These are phyloP conservation scores for Xylaria arbuscula DNA, from an alignment of 2,329 filamentous ascomycete genomes.

Conservation along the genomic window DNA sequence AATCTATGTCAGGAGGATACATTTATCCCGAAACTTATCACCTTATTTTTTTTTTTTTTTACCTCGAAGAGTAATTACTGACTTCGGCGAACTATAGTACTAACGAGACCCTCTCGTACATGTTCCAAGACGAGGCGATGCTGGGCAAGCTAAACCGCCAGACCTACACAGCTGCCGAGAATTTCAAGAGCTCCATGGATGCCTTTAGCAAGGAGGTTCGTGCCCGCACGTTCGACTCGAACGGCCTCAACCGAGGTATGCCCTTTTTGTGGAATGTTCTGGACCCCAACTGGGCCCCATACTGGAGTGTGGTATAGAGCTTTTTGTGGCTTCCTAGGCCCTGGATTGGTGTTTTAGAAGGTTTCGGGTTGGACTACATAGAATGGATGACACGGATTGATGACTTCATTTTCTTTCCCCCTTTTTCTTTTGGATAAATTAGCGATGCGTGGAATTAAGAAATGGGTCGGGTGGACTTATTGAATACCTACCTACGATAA, in stretches of 20 bases:
- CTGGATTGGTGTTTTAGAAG: not conserved
- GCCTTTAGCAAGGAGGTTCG: slow-evolving; percentile 53
- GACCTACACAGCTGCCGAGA: slow-evolving; percentile 50
- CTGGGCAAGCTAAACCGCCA: slow-evolving; percentile 49
- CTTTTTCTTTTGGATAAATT: not conserved
- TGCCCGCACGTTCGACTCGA: slow-evolving; percentile 54
- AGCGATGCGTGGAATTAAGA: not conserved
- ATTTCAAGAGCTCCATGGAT: slow-evolving; percentile 54
- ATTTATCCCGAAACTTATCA: too few relatives aligned
- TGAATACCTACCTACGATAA: not conserved
- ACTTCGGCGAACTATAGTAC: slow-evolving; percentile 28
- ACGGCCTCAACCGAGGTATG: slow-evolving; percentile 59
- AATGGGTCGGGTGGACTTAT: not conserved
- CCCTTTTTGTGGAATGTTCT: slow-evolving; percentile 56
- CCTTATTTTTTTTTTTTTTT: too few relatives aligned
- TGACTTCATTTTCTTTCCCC: not conserved
- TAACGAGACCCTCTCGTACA: slow-evolving; percentile 54
- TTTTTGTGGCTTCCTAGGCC: not conserved
- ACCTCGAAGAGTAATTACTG: too few relatives aligned
- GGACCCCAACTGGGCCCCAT: slow-evolving; percentile 36
- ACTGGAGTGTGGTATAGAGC: slow-evolving; percentile 34
- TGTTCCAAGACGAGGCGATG: slow-evolving; percentile 54
- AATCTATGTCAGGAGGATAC: too few relatives aligned
- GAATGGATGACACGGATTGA: slow-evolving; percentile 10
- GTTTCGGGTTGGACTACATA: slow-evolving; percentile 21